Conservation (phyloP, 192 early-diverging fungal species). For the Ambispora gerdemannii region DNA sequence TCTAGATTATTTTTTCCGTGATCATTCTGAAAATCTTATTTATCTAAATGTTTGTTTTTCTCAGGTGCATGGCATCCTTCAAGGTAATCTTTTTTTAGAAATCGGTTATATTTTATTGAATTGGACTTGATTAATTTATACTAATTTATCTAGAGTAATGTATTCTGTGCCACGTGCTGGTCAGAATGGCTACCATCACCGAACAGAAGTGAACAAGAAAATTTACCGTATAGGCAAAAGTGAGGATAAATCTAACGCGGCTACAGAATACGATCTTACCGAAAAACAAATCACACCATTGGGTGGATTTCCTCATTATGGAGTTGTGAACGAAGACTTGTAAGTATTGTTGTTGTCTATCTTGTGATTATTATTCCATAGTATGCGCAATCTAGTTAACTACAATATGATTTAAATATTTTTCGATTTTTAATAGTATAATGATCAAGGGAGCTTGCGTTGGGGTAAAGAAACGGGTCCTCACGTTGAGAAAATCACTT, state of each 20-base stretch:
- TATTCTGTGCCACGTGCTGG: slow-evolving; percentile 99
- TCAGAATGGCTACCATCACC: slow-evolving; percentile 99
- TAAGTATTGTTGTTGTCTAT: slow-evolving; percentile 9
- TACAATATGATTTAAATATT: background rate
- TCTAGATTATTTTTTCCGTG: background rate
- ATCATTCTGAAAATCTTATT: background rate
- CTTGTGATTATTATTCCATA: no score
- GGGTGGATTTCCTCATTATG: slow-evolving; percentile 99
- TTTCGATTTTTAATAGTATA: slow-evolving; percentile 42
- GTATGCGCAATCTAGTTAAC: no score
- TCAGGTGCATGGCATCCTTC: slow-evolving; percentile 32
- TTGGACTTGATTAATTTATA: background rate
- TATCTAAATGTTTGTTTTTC: background rate
- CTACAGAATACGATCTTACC: slow-evolving; percentile 97
- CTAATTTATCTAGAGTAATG: slow-evolving; percentile 92
- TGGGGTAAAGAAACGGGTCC: slow-evolving; percentile 94
- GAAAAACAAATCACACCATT: slow-evolving; percentile 95
- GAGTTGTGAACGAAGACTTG: slow-evolving; percentile 96
- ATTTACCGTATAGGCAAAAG: slow-evolving; percentile 98
- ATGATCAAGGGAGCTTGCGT: slow-evolving; percentile 98
- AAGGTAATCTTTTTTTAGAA: slow-evolving; percentile 22
- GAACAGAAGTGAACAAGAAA: slow-evolving; percentile 99
- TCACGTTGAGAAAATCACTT: slow-evolving; percentile 98
- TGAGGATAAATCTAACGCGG: slow-evolving; percentile 73
- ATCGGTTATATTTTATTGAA: background rate